phyloP scores from a whole-genome alignment of 177 flowering plant genomes.

The Vitis hybrid region DNA sequence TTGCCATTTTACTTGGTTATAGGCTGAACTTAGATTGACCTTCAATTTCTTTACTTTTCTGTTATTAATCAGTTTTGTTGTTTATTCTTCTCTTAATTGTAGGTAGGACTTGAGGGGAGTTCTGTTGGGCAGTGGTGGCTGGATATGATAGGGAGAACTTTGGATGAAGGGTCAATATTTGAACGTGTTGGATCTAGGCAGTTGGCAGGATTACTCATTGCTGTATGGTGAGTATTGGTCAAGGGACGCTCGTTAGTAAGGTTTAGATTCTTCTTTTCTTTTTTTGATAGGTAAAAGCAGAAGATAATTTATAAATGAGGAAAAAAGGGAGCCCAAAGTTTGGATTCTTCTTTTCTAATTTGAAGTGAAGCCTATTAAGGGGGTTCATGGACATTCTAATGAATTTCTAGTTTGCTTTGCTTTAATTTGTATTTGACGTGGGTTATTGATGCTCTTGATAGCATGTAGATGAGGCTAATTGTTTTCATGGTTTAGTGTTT shows the following conservation, averaged over 20 bases:
- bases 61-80: neutral
- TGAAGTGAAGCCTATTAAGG: neutral
- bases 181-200: conserved; percentile 95
- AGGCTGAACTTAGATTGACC: neutral
- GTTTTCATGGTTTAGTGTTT: too few species aligned
- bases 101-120: conserved; percentile 99
- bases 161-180: conserved; percentile 81
- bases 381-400: too few species aligned
- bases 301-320: too few species aligned
- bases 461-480: too few species aligned
- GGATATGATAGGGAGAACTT: conserved; percentile 75
- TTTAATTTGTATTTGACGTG: too few species aligned
- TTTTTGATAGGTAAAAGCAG: too few species aligned
- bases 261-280: neutral
- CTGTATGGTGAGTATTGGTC: conserved; percentile 62
- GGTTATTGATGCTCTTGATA: too few species aligned
- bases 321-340: neutral
- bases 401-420: too few species aligned
- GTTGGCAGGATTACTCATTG: conserved; percentile 89
- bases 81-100: conserved; percentile 19
- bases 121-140: conserved; percentile 94
- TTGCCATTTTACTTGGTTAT: neutral
- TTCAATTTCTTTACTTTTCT: neutral
- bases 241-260: neutral
- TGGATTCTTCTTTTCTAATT: neutral